Conservation (phyloP, 2,329 filamentous ascomycete species). For the Fusarium drepaniforme region DNA sequence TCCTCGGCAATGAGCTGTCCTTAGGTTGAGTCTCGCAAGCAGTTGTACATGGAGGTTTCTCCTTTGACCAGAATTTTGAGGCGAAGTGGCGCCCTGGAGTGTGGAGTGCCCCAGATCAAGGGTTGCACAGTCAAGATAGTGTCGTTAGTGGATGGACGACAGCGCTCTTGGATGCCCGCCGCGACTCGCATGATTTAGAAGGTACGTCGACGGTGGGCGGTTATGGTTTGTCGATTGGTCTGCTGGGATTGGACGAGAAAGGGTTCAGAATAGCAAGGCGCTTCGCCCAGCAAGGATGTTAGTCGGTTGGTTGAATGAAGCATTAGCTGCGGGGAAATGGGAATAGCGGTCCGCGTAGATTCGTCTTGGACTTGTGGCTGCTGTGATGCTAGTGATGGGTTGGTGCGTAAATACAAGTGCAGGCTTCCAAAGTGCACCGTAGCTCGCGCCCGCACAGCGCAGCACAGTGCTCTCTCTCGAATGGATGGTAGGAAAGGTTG, state of each 20-base stretch:
- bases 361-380: background rate
- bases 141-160: background rate
- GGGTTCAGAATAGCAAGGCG: background rate
- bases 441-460: background rate
- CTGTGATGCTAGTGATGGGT: background rate
- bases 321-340: background rate
- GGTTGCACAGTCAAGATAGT: background rate
- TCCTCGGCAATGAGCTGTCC: background rate
- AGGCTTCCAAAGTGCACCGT: background rate
- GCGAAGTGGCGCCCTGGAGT: background rate
- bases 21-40: background rate
- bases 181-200: background rate
- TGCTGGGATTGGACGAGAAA: background rate
- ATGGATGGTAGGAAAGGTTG: background rate
- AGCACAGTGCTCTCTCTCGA: background rate
- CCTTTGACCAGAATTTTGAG: background rate
- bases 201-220: background rate
- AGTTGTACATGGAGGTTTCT: background rate
- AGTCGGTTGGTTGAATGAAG: slow-evolving; percentile 6
- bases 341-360: background rate
- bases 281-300: slow-evolving; percentile 1
- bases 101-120: background rate
- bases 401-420: background rate
- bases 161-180: background rate
- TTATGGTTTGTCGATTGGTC: background rate